Conservation (phyloP, 2,329 filamentous ascomycete genomes). For the Ramichloridium luteum region DNA sequence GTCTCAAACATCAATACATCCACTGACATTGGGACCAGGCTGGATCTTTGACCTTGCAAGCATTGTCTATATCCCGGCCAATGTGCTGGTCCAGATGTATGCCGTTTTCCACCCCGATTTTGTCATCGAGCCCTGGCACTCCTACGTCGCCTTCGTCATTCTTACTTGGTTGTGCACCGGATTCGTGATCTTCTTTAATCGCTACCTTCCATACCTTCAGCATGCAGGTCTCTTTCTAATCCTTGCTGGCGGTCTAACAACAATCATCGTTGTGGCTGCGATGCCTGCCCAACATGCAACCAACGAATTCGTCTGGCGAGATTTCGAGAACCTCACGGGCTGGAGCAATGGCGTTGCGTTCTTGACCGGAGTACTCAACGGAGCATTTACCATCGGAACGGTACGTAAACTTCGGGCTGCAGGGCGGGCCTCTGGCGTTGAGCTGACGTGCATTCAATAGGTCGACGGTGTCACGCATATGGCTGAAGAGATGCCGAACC, state of each 20-base stretch:
- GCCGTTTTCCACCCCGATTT: conserved; percentile 45
- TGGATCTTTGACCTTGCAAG: conserved; percentile 53
- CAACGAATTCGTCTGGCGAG: conserved; percentile 29
- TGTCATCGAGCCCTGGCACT: conserved; percentile 42
- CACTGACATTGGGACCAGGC: conserved; percentile 11
- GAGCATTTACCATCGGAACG: conserved; percentile 27
- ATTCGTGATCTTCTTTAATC: conserved; percentile 46
- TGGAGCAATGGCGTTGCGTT: conserved; percentile 31
- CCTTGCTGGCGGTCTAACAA: conserved; percentile 25
- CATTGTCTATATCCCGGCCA: conserved; percentile 46
- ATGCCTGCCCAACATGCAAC: conserved; percentile 44
- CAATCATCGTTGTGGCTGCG: conserved; percentile 30
- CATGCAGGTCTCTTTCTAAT: conserved; percentile 44
- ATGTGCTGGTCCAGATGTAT: conserved; percentile 51
- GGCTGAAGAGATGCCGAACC: conserved; percentile 27
- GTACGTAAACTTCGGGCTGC: too few species aligned
- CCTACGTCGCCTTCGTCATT: conserved; percentile 46
- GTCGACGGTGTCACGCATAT: conserved; percentile 26
- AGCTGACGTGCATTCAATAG: too few species aligned
- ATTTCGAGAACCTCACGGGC: conserved; percentile 38
- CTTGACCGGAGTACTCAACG: conserved; percentile 27
- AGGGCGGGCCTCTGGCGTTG: too few species aligned
- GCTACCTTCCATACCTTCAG: conserved; percentile 39
- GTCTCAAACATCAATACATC: neutral
- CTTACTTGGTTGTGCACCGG: conserved; percentile 42